Evolutionary conservation across 2,329 filamentous ascomycete genomes (phyloP), one percentile per base, ranked within the genome.

Genomic region (Colletotrichum viniferum): DNA sequence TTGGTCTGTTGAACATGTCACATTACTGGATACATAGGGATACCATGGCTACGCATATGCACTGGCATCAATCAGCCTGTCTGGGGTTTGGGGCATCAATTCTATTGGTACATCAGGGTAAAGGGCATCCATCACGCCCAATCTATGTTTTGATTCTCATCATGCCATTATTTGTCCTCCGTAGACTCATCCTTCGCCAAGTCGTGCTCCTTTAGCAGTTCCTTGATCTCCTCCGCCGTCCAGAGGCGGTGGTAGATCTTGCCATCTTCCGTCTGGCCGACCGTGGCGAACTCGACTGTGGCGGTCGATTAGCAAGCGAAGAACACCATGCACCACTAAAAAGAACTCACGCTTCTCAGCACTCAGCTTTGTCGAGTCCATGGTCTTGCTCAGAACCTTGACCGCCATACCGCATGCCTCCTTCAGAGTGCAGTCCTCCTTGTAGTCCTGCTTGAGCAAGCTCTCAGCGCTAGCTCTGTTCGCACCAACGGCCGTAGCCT

Each of bases 301-400:
- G 79, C 83, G 64, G 69, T 56, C 24, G 36, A 32, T 75, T 73
- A 66, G 81, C 74, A 79, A 66, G 18, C 38, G 21, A 14, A 13
- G 3, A 30, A 52, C 5, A 64, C n/a, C 18, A 7, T 10, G 4
- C n/a, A 10, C 2, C 3, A 26, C 7, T 7, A 2, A 12, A 52
- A 10, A 55, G 92, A 5, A 89, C 95, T 86, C 88, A 98, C 96
- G 98, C 92, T 99, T 99, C 91, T 99, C 97, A 83, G 96, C 98
- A 89, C 96, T 98, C 83, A 99, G 88, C 90, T 98, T 99, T 70
- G 96, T 98, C 71, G 96, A 98, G 85, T 99, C 97, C 97, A 99
- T 99, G 7, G 97, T 99, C 93, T 99, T 99, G 91, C 97, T 98
- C 79, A 99, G 88, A 78, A 99, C 97, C 91, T 99, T 99, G 84